Evolutionary conservation across 2,329 filamentous ascomycete species (phyloP), one percentile per base, ranked within the genome.

Genomic region (Teratosphaeriaceae sp.): DNA sequence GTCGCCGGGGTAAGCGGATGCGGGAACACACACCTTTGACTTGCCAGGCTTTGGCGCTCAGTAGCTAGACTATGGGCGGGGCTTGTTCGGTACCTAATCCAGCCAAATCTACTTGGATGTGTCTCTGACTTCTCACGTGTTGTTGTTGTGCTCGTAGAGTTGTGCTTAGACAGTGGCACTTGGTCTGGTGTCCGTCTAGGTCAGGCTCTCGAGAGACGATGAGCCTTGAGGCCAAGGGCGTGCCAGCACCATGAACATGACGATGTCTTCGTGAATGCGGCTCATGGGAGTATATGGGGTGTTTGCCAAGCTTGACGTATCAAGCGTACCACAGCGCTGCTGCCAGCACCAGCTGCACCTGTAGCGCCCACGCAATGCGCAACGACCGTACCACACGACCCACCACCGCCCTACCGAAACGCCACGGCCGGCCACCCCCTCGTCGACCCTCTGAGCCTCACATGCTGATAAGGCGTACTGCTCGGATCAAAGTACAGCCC

Each of bases 401-500:
- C n/a, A n/a, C n/a, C n/a, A n/a, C n/a, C 34, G 21, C 12, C 16
- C 40, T 42, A 66, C 47, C 57, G 54, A 46, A 71, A 69, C 23
- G 52, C 60, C 65, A 66, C 68, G 26, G 59, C 62, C 6, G 47
- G 58, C 47, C 66, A 65, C 15, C 66, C 67, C 3, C 55, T 54
- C 3, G 51, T 51, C 33, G 52, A 50, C 26, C 65, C 66, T 42
- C 62, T 63, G 48, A 77, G 54, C 50, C 64, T 65, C 51, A 77
- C 53, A 51, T 68, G 67, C 61, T 77, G 74, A 57, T 73, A 75
- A 37, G 73, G 74, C 44, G 69, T 71, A 48, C 68, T 72, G 52
- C 68, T 65, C n/a, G 72, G 72, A 61, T 77, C 74, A 54, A 70
- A 75, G 55, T 77, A 77, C 48, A 76, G 57, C 0, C 74, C 74